Evolutionary conservation across 331 rosid genomes (phyloP), one percentile per base, ranked within the genome.

Genomic region (Malus hybrid): DNA sequence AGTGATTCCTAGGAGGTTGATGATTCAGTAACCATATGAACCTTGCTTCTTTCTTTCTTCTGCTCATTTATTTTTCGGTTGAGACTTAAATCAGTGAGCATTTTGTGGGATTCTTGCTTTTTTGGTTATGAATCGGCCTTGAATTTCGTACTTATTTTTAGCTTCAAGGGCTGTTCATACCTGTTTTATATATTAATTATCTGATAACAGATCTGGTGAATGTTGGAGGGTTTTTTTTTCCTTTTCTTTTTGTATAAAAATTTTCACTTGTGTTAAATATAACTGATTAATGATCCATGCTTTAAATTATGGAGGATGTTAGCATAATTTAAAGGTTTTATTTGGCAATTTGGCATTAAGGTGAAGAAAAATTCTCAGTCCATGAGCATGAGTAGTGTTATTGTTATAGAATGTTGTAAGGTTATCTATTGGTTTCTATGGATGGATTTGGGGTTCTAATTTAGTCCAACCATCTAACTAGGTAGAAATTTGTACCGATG

Each of bases 401-500:
- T 36, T 62, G 42, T 27, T 69, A 57, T 46, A 33, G 71, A 44
- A 8, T 77, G 64, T 80, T 83, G 50, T 78, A 66, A 70, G 79
- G 71, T 69, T 72, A 34, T 34, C 2, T 65, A 10, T 19, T 54
- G 18, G 42, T 71, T 13, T 69, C 32, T 32, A 1, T 63, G 63
- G 42, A 9, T 70, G 39, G 31, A 46, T 54, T 69, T 20, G 46
- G 65, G 78, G 71, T 74, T 84, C 88, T 83, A 75, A 84, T 88
- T 28, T 64, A 28, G 15, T 69, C 86, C 31, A 71, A 52, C 48
- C 78, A 76, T 84, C 76, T 80, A 67, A 75, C 78, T 75, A 87
- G 97, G 95, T 80, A 76, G 80, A 36, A 84, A 63, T 76, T 56
- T 76, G 82, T 65, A 8, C 63, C 89, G 81, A 78, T 89, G 84